These are phyloP conservation scores for Clausena lansium DNA, from an alignment of 345 rosid genomes.

Conservation along the genomic window DNA sequence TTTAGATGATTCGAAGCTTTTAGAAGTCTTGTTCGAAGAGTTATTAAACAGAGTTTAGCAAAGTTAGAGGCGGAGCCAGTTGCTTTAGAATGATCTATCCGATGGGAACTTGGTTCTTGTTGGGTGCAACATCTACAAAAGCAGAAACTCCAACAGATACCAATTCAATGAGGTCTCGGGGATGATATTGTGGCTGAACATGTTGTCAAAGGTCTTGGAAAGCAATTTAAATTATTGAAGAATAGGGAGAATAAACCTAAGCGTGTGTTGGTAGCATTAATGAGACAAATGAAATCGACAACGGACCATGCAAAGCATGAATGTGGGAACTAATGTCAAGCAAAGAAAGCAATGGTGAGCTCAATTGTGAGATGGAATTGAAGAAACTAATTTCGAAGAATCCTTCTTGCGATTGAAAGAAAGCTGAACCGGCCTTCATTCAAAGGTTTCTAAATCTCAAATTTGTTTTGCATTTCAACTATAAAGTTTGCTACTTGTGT, in stretches of 20 bases:
- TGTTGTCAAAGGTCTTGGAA: conserved; percentile 66
- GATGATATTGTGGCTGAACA: conserved; percentile 27
- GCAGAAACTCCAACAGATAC: conserved; percentile 37
- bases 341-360: conserved; percentile 22
- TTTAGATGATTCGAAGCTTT: conserved; percentile 28
- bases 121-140: conserved; percentile 72
- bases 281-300: conserved; percentile 29
- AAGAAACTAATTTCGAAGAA: conserved; percentile 51
- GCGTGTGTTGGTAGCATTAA: conserved; percentile 9
- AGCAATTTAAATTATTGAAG: conserved; percentile 60
- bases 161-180: conserved; percentile 27
- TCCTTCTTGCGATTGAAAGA: conserved; percentile 49
- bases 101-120: conserved; percentile 73
- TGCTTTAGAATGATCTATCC: conserved; percentile 42
- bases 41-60: conserved; percentile 41
- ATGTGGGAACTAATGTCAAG: conserved; percentile 28
- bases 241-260: conserved; percentile 42
- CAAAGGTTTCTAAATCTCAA: conserved; percentile 37
- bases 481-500: background rate
- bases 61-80: conserved; percentile 35
- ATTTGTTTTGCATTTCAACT: conserved; percentile 5
- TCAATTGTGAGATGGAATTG: conserved; percentile 34
- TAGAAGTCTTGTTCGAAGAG: conserved; percentile 31
- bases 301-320: conserved; percentile 19
- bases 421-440: conserved; percentile 57